phyloP scores from a whole-genome alignment of 163 green algal genomes.

The Scenedesmus sp. region DNA sequence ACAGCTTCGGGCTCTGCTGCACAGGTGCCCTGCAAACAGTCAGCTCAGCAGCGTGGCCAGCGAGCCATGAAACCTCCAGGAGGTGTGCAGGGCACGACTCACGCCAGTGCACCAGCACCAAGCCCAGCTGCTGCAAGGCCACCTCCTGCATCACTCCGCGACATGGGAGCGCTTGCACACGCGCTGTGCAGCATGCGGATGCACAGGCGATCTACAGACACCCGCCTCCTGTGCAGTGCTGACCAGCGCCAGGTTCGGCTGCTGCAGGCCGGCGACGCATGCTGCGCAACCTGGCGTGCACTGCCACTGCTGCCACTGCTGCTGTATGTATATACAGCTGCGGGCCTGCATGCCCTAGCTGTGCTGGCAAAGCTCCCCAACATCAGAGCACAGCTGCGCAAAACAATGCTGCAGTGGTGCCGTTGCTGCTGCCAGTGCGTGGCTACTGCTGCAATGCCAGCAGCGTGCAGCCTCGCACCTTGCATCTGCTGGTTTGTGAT shows the following conservation, averaged over 20 bases:
- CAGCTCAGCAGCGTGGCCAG: background rate
- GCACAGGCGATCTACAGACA: too few species aligned
- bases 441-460: conserved; percentile 17
- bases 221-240: too few species aligned
- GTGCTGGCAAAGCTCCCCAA: too few species aligned
- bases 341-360: too few species aligned
- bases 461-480: conserved; percentile 45
- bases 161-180: too few species aligned
- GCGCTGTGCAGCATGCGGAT: too few species aligned
- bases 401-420: background rate
- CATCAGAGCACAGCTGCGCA: too few species aligned
- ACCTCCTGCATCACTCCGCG: conserved; percentile 30
- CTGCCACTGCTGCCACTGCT: background rate
- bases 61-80: background rate
- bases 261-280: background rate
- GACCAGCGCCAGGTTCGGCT: conserved; percentile 21
- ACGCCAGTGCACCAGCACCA: conserved; percentile 64
- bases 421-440: background rate
- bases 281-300: too few species aligned
- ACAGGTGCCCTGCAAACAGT: conserved; percentile 58
- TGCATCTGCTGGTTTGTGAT: conserved; percentile 73
- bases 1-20: conserved; percentile 27
- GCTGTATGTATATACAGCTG: too few species aligned
- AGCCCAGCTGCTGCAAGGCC: conserved; percentile 28
- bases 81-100: conserved; percentile 65